Conservation (phyloP, 129 eudicot species). For the Ambrosia trifida region DNA sequence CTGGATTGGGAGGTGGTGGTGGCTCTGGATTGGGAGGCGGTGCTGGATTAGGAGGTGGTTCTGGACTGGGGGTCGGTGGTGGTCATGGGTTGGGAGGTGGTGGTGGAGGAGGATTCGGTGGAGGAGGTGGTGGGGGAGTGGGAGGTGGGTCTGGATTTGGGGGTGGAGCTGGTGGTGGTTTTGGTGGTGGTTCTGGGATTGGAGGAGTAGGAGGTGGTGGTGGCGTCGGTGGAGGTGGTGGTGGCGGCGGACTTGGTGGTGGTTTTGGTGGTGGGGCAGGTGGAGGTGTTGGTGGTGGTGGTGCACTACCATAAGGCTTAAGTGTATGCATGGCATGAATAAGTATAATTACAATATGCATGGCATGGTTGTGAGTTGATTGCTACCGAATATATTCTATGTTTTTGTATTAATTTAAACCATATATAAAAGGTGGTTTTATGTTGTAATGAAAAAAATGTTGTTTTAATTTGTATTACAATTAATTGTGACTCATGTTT, state of each 20-base stretch:
- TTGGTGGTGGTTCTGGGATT: background rate
- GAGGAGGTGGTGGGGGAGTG: background rate
- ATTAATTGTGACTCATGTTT: too few relatives aligned
- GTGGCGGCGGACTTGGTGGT: background rate
- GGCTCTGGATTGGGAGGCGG: constrained; percentile 19
- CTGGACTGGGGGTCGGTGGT: constrained; percentile 22
- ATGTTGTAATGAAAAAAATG: constrained; percentile 13
- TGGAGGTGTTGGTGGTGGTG: constrained; percentile 20
- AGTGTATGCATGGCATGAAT: constrained; percentile 24
- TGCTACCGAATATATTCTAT: background rate
- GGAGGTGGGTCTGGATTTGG: background rate
- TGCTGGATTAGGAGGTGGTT: constrained; percentile 35
- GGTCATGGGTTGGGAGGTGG: constrained; percentile 25
- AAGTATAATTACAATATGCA: background rate
- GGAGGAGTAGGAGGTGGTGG: background rate
- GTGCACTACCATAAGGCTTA: constrained; percentile 37
- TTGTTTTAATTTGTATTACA: background rate
- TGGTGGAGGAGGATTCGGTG: constrained; percentile 30
- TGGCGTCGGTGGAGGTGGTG: background rate
- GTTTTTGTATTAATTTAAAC: constrained; percentile 4
- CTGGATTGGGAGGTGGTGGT: constrained; percentile 20
- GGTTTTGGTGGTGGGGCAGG: background rate
- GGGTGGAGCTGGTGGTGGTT: background rate
- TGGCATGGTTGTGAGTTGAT: constrained; percentile 15
- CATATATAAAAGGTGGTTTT: constrained; percentile 18